Conservation (phyloP, 495 filamentous ascomycete species). For the Jackrogersella minutella region DNA sequence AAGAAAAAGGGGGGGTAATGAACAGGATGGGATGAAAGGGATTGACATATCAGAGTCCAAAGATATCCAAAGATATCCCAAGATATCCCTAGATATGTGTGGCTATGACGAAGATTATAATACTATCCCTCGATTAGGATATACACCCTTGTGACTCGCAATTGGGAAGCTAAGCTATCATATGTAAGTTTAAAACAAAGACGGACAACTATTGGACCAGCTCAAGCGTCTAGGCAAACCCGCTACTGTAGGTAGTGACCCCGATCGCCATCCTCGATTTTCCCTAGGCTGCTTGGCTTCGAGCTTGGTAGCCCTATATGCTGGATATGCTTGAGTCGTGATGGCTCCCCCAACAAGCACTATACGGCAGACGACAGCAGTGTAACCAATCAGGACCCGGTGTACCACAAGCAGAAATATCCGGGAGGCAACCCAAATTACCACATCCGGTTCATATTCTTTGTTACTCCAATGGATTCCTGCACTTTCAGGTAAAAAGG, state of each 20-base stretch:
- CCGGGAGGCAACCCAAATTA: constrained; percentile 32
- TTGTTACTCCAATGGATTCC: constrained; percentile 14
- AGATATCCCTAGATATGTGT: background rate
- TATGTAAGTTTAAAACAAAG: constrained; percentile 7
- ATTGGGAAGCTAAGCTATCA: constrained; percentile 2
- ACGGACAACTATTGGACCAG: background rate
- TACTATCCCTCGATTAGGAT: too few species aligned
- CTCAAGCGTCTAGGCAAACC: background rate
- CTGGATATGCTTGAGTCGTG: constrained; percentile 16
- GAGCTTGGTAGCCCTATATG: constrained; percentile 21
- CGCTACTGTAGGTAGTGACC: constrained; percentile 12
- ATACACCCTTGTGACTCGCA: constrained; percentile 16
- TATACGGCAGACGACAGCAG: constrained; percentile 11
- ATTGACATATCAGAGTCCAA: constrained; percentile 1
- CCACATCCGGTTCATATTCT: constrained; percentile 24
- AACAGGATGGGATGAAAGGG: constrained; percentile 6
- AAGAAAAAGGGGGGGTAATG: background rate
- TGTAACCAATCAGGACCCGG: constrained; percentile 27
- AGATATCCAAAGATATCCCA: too few species aligned
- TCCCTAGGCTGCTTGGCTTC: constrained; percentile 14
- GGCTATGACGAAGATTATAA: constrained; percentile 18
- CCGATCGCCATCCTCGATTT: constrained; percentile 15
- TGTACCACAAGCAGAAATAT: constrained; percentile 16
- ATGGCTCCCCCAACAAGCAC: constrained; percentile 17
- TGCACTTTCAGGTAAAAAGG: background rate